phyloP scores from a whole-genome alignment of 2,329 filamentous ascomycete species.

The Clonostachys byssicola region DNA sequence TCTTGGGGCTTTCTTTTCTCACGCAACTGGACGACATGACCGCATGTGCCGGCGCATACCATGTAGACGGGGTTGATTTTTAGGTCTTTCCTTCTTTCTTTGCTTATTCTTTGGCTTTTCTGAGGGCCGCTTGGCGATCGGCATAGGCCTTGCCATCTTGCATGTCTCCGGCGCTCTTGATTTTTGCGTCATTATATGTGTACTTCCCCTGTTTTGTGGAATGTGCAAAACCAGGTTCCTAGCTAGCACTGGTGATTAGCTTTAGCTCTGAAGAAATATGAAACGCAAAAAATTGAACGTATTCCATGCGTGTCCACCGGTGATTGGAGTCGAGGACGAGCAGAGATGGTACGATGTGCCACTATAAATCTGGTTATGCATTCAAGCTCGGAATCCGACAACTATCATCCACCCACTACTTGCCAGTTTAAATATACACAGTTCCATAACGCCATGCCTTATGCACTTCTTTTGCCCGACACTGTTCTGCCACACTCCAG shows the following conservation, averaged over 20 bases:
- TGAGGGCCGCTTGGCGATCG: too few species aligned
- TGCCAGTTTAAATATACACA: conserved; percentile 25
- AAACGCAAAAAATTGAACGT: too few species aligned
- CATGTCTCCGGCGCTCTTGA: background rate
- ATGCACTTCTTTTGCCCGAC: conserved; percentile 23
- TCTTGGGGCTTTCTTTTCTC: background rate
- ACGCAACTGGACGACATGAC: background rate
- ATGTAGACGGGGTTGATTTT: too few species aligned
- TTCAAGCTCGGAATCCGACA: conserved; percentile 12
- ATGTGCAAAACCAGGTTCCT: too few species aligned
- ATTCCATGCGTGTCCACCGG: too few species aligned
- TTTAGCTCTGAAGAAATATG: too few species aligned
- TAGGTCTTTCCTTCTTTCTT: background rate
- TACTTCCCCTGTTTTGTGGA: too few species aligned
- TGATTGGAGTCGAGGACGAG: too few species aligned
- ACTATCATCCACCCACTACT: conserved; percentile 16
- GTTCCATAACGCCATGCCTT: conserved; percentile 29
- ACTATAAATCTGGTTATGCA: background rate
- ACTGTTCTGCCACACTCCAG: conserved; percentile 8
- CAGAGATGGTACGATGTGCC: too few species aligned
- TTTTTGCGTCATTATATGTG: background rate
- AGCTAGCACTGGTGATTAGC: too few species aligned
- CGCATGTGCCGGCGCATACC: too few species aligned
- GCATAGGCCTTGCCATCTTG: background rate
- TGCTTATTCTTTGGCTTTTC: background rate